Percentiles rank a stretch among this genome's conserved stretches.
Conservation (phyloP, 164 flowering plant genomes). For the Vitis rotundifolia region DNA sequence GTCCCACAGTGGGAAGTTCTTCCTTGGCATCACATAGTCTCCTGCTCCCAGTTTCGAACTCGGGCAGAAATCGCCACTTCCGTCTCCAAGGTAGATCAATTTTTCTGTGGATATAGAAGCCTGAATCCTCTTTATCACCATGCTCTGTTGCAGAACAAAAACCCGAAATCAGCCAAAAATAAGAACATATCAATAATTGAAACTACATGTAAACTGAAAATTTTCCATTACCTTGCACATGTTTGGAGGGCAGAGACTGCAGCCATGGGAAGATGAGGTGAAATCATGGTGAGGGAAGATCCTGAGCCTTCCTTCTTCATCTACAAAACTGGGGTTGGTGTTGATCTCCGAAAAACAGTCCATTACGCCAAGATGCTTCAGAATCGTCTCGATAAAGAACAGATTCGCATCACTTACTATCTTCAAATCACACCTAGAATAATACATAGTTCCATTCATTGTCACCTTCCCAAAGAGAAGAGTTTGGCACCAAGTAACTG, state of each 20-base stretch:
- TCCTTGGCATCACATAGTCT: constrained; percentile 75
- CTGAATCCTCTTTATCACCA: constrained; percentile 54
- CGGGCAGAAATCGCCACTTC: constrained; percentile 78
- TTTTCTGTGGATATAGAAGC: constrained; percentile 26
- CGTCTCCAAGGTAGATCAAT: constrained; percentile 83
- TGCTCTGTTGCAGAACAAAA: constrained; percentile 35
- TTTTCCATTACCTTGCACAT: constrained; percentile 79
- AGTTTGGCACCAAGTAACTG: too few species aligned
- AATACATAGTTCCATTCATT: background rate
- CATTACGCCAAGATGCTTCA: constrained; percentile 60
- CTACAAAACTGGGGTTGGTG: constrained; percentile 71
- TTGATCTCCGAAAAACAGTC: constrained; percentile 71
- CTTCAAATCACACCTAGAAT: constrained; percentile 75
- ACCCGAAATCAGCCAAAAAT: background rate
- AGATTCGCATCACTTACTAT: constrained; percentile 80
- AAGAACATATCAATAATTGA: too few species aligned
- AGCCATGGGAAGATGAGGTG: constrained; percentile 57
- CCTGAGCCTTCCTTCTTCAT: constrained; percentile 65
- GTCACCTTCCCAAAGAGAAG: background rate
- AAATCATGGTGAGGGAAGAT: constrained; percentile 73
- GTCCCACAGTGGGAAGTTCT: constrained; percentile 72
- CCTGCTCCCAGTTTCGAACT: constrained; percentile 49
- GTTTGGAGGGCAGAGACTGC: constrained; percentile 82
- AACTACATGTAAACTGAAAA: too few species aligned
- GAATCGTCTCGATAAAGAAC: constrained; percentile 82